phyloP scores from a whole-genome alignment of 2,329 filamentous ascomycete genomes.

The Phaeoacremonium minimum region DNA sequence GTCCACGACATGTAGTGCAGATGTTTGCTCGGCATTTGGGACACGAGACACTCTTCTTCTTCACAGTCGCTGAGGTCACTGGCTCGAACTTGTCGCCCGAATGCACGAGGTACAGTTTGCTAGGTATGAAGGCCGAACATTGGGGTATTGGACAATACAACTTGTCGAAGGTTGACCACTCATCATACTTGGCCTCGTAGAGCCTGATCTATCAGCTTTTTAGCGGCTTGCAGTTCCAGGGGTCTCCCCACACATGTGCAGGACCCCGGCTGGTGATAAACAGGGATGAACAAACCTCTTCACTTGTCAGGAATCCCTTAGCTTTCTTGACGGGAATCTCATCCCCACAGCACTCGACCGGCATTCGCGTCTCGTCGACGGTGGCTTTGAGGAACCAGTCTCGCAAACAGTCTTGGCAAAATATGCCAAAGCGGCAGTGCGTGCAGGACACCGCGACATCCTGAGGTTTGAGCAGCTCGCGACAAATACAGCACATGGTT shows the following conservation, averaged over 20 bases:
- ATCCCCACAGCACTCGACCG: background rate
- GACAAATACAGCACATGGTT: background rate
- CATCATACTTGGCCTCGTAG: background rate
- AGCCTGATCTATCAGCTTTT: background rate
- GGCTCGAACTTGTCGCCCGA: background rate
- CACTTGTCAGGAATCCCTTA: background rate
- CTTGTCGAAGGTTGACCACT: background rate
- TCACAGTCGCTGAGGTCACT: background rate
- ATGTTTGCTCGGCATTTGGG: background rate
- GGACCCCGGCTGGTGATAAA: too few relatives aligned
- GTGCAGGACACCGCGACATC: background rate
- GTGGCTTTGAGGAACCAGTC: background rate
- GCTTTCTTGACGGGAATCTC: background rate
- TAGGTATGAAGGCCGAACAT: background rate
- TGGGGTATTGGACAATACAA: background rate
- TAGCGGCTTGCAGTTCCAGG: too few relatives aligned
- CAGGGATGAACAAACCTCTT: background rate
- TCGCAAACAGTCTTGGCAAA: background rate
- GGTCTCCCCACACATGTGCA: too few relatives aligned
- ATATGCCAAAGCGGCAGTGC: background rate
- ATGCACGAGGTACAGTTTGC: background rate
- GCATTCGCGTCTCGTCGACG: background rate
- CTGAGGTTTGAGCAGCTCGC: background rate
- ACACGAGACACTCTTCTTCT: background rate
- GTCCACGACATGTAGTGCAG: background rate